Conservation (phyloP, 2,329 filamentous ascomycete species). For the Scedosporium boydii region DNA sequence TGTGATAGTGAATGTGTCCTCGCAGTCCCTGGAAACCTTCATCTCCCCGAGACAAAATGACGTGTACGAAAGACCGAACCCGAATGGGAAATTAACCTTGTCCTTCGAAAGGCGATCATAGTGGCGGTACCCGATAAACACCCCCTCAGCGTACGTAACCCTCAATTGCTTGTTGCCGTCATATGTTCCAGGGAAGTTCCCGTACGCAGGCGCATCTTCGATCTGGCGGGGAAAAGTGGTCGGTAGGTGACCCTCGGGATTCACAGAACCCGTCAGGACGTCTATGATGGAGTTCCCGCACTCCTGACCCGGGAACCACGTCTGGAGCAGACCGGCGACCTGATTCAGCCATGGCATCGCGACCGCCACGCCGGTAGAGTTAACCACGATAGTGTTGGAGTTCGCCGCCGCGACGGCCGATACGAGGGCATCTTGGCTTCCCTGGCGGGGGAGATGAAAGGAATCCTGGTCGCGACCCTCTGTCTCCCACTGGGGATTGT, state of each 20-base stretch:
- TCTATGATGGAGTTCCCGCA: slow-evolving; percentile 60
- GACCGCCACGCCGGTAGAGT: slow-evolving; percentile 56
- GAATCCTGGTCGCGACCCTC: slow-evolving; percentile 63
- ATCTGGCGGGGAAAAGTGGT: slow-evolving; percentile 51
- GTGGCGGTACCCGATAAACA: slow-evolving; percentile 60
- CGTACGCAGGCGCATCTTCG: slow-evolving; percentile 55
- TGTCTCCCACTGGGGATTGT: slow-evolving; percentile 38
- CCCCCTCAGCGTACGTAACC: slow-evolving; percentile 58
- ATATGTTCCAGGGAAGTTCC: slow-evolving; percentile 47
- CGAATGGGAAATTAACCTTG: slow-evolving; percentile 56
- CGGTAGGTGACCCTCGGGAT: slow-evolving; percentile 55
- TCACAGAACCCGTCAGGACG: slow-evolving; percentile 54
- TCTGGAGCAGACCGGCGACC: slow-evolving; percentile 51
- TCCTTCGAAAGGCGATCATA: slow-evolving; percentile 51
- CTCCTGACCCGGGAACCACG: slow-evolving; percentile 65
- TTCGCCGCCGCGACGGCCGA: slow-evolving; percentile 46
- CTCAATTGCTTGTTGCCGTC: slow-evolving; percentile 33
- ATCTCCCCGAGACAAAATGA: slow-evolving; percentile 45
- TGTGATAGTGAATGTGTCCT: slow-evolving; percentile 32
- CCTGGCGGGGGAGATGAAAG: slow-evolving; percentile 51
- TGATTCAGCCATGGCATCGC: slow-evolving; percentile 45
- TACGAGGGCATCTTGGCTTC: slow-evolving; percentile 53
- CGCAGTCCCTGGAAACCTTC: slow-evolving; percentile 21
- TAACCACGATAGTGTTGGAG: slow-evolving; percentile 49
- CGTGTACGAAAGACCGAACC: slow-evolving; percentile 57